Evolutionary conservation across 176 grass and related monocot genomes (phyloP), one percentile per base, ranked within the genome.

Genomic region (Ensete glaucum): DNA sequence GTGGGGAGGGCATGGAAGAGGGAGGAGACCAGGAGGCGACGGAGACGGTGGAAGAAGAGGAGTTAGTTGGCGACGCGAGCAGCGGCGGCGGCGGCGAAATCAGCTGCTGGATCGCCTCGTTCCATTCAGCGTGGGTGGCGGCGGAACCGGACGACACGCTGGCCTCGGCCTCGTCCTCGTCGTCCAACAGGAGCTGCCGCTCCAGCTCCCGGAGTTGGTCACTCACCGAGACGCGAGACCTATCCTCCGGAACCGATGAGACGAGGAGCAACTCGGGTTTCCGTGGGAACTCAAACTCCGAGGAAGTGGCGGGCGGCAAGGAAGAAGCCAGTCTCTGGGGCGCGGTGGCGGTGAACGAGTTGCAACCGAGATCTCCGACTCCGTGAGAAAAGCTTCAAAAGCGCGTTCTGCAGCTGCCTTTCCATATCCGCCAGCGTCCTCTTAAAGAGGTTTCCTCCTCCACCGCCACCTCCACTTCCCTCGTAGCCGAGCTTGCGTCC

Each of bases 401-500:
- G 43, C 48, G n/a, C 62, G 7, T 67, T 20, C 12, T 77, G 70
- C 50, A 54, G 70, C 68, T 57, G 62, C 48, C 50, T 50, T 10
- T 77, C 75, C 75, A 77, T 77, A n/a, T 77, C 62, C 48, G 21
- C 20, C 20, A 77, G 60, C 75, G 59, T 53, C 20, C 76, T 62
- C 62, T 77, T 77, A 21, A 66, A 19, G 13, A 77, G 4, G 19
- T 11, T 50, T 65, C 50, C 75, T 17, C 19, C 56, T 62, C 55
- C 57, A 9, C 55, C 24, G 1, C 10, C 53, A 16, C 52, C 13
- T 21, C 34, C 4, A 4, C 34, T 43, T 43, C 34, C 34, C 34
- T 43, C 34, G 34, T 26, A 65, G 22, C 63, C 63, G 22, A 62
- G 63, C 63, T 25, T 9, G 6, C 21, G 22, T 23, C 10, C 58